phyloP scores from a whole-genome alignment of 306 rosid genomes.

The Mucuna pruriens region DNA sequence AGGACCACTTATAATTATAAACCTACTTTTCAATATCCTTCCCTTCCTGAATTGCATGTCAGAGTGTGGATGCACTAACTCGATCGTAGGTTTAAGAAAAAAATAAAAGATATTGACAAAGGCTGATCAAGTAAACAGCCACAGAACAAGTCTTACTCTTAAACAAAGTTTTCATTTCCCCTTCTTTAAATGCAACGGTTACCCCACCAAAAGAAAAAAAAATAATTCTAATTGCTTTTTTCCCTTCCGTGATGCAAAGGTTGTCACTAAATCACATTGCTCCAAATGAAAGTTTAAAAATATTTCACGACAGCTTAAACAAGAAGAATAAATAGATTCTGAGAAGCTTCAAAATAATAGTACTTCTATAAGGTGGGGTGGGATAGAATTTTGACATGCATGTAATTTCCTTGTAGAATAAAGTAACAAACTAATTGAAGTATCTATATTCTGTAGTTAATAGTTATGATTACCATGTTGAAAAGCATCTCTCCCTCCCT shows the following conservation, averaged over 20 bases:
- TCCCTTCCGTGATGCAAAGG: background rate
- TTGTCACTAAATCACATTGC: conserved; percentile 8
- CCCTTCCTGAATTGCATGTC: conserved; percentile 33
- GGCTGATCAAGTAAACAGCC: background rate
- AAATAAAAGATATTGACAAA: background rate
- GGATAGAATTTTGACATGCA: background rate
- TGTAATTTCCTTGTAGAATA: background rate
- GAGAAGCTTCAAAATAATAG: conserved; percentile 17
- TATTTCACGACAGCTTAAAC: background rate
- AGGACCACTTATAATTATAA: conserved; percentile 26
- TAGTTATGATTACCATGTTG: background rate
- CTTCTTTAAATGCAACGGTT: conserved; percentile 2
- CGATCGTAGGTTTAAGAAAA: background rate
- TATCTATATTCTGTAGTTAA: background rate
- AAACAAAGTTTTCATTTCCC: background rate
- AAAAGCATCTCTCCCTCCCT: background rate
- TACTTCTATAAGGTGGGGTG: background rate
- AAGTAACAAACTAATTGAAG: background rate
- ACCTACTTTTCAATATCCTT: conserved; percentile 28
- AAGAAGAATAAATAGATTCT: background rate
- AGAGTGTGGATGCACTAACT: conserved; percentile 40
- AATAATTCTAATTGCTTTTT: background rate
- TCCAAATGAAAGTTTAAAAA: background rate
- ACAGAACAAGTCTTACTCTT: background rate
- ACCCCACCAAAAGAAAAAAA: too few relatives aligned